Evolutionary conservation across 768 basidiomycete genomes (phyloP), one percentile per base, ranked within the genome.

Genomic region (Vishniacozyma victoriae): DNA sequence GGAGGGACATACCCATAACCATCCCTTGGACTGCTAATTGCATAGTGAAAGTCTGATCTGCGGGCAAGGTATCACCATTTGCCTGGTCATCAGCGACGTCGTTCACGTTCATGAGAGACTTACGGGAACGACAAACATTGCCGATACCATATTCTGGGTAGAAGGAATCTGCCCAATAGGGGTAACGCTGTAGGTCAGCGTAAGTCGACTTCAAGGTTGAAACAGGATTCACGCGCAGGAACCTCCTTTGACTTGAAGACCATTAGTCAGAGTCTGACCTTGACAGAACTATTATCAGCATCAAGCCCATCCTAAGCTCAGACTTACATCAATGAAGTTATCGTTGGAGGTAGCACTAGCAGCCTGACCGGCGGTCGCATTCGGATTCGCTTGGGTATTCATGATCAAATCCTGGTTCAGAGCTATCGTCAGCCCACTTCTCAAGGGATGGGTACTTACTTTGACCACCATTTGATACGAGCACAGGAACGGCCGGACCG

Each of bases 261-360:
- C 81, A 64, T 82, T 78, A 35, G 80, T 81, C 60, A 82, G 72
- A 13, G 78, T 77, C 37, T 76, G 67, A 44, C 58, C 62, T n/a
- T 51, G 22, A 29, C 61, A 64, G 50, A 64, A 64, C 55, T 63
- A 18, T 4, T 31, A 9, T 76, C 70, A 40, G 24, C 74, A 58
- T 60, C 79, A 82, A 63, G 76, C 77, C 13, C 23, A 19, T 14
- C 6, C 37, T 13, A 25, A 25, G n/a, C 29, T 33, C 15, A 25
- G 18, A 48, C 22, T 43, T 27, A 55, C 55, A 35, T 50, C 49
- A 29, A 57, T 57, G 46, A 80, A 83, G 75, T 83, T 83, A 73
- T 83, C 81, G 16, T 68, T 73, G 13, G 78, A 78, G 1, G 78
- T 79, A 44, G 77, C 66, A 4, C 78, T 80, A 3, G 78, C 70